Evolutionary conservation across 257 asterid species (phyloP).

Genomic region (Salvia miltiorrhiza): DNA sequence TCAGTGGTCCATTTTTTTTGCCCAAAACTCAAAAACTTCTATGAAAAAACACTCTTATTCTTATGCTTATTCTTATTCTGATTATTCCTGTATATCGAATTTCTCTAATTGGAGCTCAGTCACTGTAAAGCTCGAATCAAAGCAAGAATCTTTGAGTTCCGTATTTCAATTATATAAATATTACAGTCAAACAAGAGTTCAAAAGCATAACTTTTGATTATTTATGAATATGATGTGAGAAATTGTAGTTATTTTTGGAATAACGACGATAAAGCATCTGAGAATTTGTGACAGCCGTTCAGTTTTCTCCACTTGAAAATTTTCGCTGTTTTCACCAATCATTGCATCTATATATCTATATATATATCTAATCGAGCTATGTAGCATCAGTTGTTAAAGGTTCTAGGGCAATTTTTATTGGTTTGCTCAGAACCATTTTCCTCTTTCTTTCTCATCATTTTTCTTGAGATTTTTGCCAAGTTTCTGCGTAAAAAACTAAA

Average conservation of each 20-base stretch:
- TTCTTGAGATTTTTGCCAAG: background rate
- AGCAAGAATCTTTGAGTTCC: constrained; percentile 17
- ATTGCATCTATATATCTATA: background rate
- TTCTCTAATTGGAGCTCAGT: background rate
- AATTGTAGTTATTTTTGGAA: background rate
- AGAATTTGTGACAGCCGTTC: constrained; percentile 29
- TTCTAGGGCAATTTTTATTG: background rate
- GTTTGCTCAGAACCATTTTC: background rate
- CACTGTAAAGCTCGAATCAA: too few species aligned
- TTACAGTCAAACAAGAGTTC: background rate
- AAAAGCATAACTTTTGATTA: background rate
- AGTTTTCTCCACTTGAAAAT: constrained; percentile 7
- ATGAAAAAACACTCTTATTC: background rate
- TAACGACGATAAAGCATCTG: constrained; percentile 13
- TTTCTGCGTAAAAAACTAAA: background rate
- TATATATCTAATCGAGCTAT: background rate
- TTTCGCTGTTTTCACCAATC: background rate
- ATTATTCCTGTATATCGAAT: too few species aligned
- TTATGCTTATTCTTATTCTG: background rate
- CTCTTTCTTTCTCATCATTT: background rate
- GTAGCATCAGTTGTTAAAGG: background rate
- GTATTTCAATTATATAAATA: background rate
- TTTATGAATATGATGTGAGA: background rate
- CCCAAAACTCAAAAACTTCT: background rate
- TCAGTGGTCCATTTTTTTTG: background rate